phyloP scores from a whole-genome alignment of 2,329 filamentous ascomycete genomes.

The Acephala macrosclerotiorum region DNA sequence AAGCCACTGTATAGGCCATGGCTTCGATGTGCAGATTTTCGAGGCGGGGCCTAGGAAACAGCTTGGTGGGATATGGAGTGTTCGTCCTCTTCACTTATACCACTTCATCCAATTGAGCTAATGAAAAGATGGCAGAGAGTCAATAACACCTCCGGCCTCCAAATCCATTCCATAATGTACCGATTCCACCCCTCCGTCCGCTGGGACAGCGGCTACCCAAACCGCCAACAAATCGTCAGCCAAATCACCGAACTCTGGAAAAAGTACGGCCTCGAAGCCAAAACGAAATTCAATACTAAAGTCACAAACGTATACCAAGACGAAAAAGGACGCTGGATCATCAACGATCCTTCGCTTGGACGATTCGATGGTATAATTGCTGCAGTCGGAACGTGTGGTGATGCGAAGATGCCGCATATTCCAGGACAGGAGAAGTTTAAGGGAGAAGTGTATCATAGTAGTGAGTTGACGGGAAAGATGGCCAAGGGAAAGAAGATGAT shows the following conservation, averaged over 20 bases:
- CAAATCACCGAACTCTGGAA: constrained; percentile 79
- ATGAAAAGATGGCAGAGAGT: constrained; percentile 62
- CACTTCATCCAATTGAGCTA: not conserved
- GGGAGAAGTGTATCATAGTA: constrained; percentile 78
- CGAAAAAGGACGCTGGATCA: constrained; percentile 73
- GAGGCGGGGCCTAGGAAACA: constrained; percentile 72
- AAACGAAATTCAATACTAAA: constrained; percentile 74
- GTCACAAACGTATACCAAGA: constrained; percentile 76
- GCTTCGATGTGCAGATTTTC: constrained; percentile 82
- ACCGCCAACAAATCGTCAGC: constrained; percentile 75
- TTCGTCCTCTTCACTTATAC: not conserved
- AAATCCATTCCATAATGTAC: constrained; percentile 89
- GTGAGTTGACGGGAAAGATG: constrained; percentile 73
- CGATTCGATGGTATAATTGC: constrained; percentile 81
- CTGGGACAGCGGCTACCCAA: constrained; percentile 80
- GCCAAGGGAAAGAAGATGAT: constrained; percentile 78
- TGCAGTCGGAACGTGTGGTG: constrained; percentile 82
- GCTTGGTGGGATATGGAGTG: constrained; percentile 83
- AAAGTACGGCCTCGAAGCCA: constrained; percentile 72
- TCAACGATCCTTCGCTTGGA: constrained; percentile 76
- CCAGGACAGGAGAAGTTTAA: constrained; percentile 76
- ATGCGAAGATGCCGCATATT: constrained; percentile 75
- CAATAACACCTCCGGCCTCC: constrained; percentile 82
- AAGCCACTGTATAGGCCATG: constrained; percentile 84
- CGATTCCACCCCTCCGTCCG: constrained; percentile 82